Evolutionary conservation across 2,329 filamentous ascomycete genomes (phyloP), one percentile per base, ranked within the genome.

Genomic region (Claviceps humidiphila): DNA sequence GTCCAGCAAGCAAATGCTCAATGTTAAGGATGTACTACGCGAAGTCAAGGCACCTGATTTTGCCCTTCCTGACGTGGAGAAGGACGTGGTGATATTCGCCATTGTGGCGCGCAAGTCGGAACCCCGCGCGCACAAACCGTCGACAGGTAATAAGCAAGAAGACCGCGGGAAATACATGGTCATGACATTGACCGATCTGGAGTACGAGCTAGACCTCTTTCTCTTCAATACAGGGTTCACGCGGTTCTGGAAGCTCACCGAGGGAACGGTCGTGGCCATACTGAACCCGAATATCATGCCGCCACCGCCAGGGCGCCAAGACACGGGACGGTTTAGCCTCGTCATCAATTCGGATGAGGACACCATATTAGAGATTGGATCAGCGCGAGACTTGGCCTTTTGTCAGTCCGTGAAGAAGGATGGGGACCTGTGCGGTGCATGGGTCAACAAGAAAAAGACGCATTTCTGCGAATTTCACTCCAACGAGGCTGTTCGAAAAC

Each of bases 391-490:
- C 66, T 72, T 98, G 2, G 89, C 87, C 1, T 95, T 85, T 64
- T 98, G 93, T 69, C 89, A 90, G 63, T 81, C 83, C 6, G 72
- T 89, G 57, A 89, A 87, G 64, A 91, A 87, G 62, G 89, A 96
- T 63, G 91, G 93, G 41, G 78, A 86, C 53, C 71, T 77, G 47
- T 98, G 93, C 66, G 81, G 78, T 38, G 72, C 79, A 30, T 98
- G 93, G 93, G 76, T 98, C 54, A 91, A 98, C 66, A 81, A 80
- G 58, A 82, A 89, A 51, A 87, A 89, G 60, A 95, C 90, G 0
- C 84, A 95, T 60, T 88, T 86, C 64, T 98, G 93, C 69, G 89
- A 95, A 58, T 98, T 85, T 59, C 93, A 98, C 67, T 81, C 95
- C 58, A 89, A 94, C 59, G 73, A 88, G 26, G 84, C 88, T 26